These are phyloP conservation scores for Ophioceras dolichostomum DNA, from an alignment of 2,329 filamentous ascomycete genomes.

Conservation along the genomic window DNA sequence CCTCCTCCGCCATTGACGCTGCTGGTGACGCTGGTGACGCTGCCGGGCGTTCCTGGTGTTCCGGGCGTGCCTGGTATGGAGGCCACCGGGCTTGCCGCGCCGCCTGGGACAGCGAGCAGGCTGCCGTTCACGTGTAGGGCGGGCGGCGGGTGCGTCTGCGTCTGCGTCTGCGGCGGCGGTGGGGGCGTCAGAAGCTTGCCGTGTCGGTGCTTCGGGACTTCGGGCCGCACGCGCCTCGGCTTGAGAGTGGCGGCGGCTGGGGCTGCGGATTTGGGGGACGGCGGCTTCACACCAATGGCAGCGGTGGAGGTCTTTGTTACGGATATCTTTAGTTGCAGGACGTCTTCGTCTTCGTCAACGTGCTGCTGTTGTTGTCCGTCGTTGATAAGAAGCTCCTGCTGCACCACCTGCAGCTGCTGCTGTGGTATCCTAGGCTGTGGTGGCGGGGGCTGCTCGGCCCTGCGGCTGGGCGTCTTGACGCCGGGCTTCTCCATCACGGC, in stretches of 20 bases:
- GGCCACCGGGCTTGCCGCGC: too few species aligned
- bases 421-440: background rate
- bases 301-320: background rate
- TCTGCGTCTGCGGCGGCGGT: too few species aligned
- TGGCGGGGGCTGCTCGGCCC: slow-evolving; percentile 14
- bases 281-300: too few species aligned
- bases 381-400: too few species aligned
- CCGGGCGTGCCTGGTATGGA: too few species aligned
- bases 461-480: slow-evolving; percentile 66
- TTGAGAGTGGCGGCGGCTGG: slow-evolving; percentile 4
- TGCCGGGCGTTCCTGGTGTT: too few species aligned
- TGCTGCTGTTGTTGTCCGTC: too few species aligned
- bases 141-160: too few species aligned
- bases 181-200: slow-evolving; percentile 26
- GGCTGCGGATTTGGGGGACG: background rate
- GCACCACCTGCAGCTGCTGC: too few species aligned
- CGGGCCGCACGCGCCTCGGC: slow-evolving; percentile 36
- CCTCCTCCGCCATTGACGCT: background rate
- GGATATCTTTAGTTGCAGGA: slow-evolving; percentile 4
- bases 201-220: slow-evolving; percentile 44
- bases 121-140: slow-evolving; percentile 6
- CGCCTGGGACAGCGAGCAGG: too few species aligned
- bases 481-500: slow-evolving; percentile 72
- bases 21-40: slow-evolving; percentile 1
- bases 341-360: too few species aligned